A percentile compares a stretch with the other conserved stretches of the same genome.
Evolutionary conservation across 2,329 filamentous ascomycete species (phyloP).

Genomic region (Arthroderma uncinatum): DNA sequence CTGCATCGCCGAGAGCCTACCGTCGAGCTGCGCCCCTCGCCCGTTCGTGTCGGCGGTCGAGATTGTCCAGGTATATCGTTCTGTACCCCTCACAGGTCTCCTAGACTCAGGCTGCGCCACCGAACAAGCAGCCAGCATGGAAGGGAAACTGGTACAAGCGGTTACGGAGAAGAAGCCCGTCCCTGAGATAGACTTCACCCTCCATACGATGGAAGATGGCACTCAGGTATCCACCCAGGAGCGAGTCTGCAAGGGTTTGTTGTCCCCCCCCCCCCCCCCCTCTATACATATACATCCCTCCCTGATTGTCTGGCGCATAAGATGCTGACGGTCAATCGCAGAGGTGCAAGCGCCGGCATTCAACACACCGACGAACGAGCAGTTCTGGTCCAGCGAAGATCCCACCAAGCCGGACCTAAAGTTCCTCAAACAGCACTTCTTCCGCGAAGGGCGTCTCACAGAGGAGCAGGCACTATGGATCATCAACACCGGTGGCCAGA

Average conservation of each 20-base stretch:
- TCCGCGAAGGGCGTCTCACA: slow-evolving; percentile 89
- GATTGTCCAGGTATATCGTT: neutral
- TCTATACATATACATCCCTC: neutral
- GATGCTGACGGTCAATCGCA: slow-evolving; percentile 29
- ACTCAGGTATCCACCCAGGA: slow-evolving; percentile 89
- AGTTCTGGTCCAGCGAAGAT: slow-evolving; percentile 83
- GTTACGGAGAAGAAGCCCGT: slow-evolving; percentile 90
- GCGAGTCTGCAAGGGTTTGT: slow-evolving; percentile 88
- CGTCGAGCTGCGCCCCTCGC: neutral
- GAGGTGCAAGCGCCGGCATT: slow-evolving; percentile 97
- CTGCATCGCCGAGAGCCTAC: neutral
- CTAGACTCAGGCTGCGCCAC: slow-evolving; percentile 3
- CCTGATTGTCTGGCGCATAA: neutral
- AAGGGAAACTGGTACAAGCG: slow-evolving; percentile 59
- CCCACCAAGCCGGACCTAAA: slow-evolving; percentile 79
- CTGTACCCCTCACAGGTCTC: neutral
- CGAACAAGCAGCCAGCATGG: slow-evolving; percentile 26
- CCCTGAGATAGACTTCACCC: slow-evolving; percentile 95
- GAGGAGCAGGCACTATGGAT: slow-evolving; percentile 98
- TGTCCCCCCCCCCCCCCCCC: neutral
- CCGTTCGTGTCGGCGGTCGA: neutral
- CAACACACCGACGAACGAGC: slow-evolving; percentile 79
- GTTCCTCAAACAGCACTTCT: slow-evolving; percentile 97
- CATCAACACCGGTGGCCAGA: slow-evolving; percentile 72
- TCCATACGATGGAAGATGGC: slow-evolving; percentile 97